Evolutionary conservation across 805 yeast species (phyloP).

Genomic region (Candida qinlingensis): DNA sequence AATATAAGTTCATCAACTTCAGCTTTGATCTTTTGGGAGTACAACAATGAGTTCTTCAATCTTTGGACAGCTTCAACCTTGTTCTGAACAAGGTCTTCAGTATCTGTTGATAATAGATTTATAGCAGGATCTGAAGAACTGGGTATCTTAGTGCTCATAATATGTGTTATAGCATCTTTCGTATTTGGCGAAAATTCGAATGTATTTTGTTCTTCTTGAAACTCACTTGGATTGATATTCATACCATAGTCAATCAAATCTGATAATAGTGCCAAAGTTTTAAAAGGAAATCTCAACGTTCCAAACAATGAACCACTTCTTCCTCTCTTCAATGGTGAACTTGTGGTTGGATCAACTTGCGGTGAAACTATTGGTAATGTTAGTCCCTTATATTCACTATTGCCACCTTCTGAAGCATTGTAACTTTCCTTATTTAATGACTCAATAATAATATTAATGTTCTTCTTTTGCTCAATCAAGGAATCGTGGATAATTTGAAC

Average conservation of each 20-base stretch:
- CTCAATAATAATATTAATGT: constrained; percentile 36
- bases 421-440: constrained; percentile 22
- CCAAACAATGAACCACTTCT: constrained; percentile 39
- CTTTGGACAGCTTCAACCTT: constrained; percentile 70
- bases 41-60: constrained; percentile 67
- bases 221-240: constrained; percentile 66
- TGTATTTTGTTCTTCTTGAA: constrained; percentile 24
- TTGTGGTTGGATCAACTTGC: constrained; percentile 13
- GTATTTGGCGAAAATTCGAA: constrained; percentile 56
- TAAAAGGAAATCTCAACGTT: constrained; percentile 52
- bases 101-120: constrained; percentile 56
- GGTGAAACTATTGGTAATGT: constrained; percentile 35
- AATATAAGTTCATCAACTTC: constrained; percentile 74
- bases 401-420: constrained; percentile 4
- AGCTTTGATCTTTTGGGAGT: constrained; percentile 67
- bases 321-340: constrained; percentile 27
- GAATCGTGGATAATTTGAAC: constrained; percentile 72
- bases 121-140: constrained; percentile 63
- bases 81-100: constrained; percentile 50
- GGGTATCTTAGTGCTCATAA: constrained; percentile 36
- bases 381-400: constrained; percentile 50
- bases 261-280: constrained; percentile 48
- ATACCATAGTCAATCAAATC: constrained; percentile 75
- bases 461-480: constrained; percentile 61
- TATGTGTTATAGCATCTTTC: constrained; percentile 44